Base-by-base conservation (phyloP, 371 early-diverging fungal genomes). In the Mucor circinelloides region DNA sequence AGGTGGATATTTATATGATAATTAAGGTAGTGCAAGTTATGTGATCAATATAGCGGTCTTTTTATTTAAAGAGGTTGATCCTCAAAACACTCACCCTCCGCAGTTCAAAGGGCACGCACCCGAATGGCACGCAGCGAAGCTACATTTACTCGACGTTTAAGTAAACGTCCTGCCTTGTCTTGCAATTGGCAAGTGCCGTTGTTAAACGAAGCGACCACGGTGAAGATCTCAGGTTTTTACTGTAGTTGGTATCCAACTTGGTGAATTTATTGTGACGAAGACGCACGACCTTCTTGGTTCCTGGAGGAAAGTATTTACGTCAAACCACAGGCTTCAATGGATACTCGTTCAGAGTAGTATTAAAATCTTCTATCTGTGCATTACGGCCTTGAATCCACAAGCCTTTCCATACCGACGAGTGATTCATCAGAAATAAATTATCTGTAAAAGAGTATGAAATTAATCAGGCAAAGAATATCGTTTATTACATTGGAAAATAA, bases 161-260 rank as follows among this genome's bases (percentile, higher is more conserved):
- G 19, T 2, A 50, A 3, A 7, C 50, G 46, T 19, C 62, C 62
- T n/a, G 9, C n/a, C n/a, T 30, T 8, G 19, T 61, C 62, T 27
- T 46, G 50, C n/a, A 61, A 50, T 32, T 50, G 48, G 31, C 50
- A 61, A 21, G 52, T 61, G 8, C 32, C 50, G 21, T 61, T 50
- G 17, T 27, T 2, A 21, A 61, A 61, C 1, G 32, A 19, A 9
- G 50, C 62, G 15, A 61, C 19, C 7, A 61, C 50, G 13, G 27
- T 61, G 50, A 61, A 50, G 0, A 61, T 30, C 25, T 61, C 62
- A 0, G 62, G 62, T 32, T 61, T 61, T n/a, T n/a, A n/a, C n/a
- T n/a, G 32, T 31, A 61, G 34, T 46, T 42, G 10, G 9, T 15
- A 42, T 42, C 15, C 42, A 42, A 4, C 8, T 42, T 42, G 42